Base-by-base conservation (phyloP, 202 grass and related monocot genomes). In the Panicum hallii region DNA sequence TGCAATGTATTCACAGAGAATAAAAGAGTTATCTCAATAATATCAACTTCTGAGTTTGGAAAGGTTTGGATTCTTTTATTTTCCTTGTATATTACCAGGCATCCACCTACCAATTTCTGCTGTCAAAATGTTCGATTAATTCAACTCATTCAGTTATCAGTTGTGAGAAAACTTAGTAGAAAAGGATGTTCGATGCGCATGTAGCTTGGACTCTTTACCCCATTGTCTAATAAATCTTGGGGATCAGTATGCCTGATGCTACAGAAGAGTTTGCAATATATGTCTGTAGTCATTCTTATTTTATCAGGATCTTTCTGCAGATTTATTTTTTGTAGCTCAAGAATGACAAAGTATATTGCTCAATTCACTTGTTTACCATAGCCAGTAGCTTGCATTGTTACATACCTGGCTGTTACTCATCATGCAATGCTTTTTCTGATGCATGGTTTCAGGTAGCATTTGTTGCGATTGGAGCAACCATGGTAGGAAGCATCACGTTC, bases 1-100 rank as follows among this genome's bases (percentile, higher is more conserved):
- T 99, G 96, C 83, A 95, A 99, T 79, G 96, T 99, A 44, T 99
- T 99, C 70, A 99, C 96, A 0, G 96, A 99, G 74, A 99, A 99
- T 66, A 99, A 99, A 86, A 90, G 96, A 83, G 91, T 87, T 75
- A 23, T 99, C 45, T 92, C 91, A 60, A 53, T 99, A 78, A 99
- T 99, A 77, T 94, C 96, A 82, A 90, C 91, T 48, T 57, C 71
- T 12, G 91, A 99, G 14, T 99, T 99, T 79, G 96, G 96, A 88
- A 99, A 99, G 96, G 96, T 99, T 83, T 60, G 82, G 11, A 68
- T 13, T 56, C 36, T 9, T 52, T 52, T 70, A 40, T 67, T 87
- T 55, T 15, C 65, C 36, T 63, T 54, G 30, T 43, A n/a, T 72
- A 63, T 46, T 54, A 70, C 22, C 11, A 60, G 19, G 19, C 28